A percentile compares a stretch with the other conserved stretches of the same genome.
These are phyloP conservation scores for Vitis hybrid DNA, from an alignment of 177 flowering plant genomes.

Conservation along the genomic window DNA sequence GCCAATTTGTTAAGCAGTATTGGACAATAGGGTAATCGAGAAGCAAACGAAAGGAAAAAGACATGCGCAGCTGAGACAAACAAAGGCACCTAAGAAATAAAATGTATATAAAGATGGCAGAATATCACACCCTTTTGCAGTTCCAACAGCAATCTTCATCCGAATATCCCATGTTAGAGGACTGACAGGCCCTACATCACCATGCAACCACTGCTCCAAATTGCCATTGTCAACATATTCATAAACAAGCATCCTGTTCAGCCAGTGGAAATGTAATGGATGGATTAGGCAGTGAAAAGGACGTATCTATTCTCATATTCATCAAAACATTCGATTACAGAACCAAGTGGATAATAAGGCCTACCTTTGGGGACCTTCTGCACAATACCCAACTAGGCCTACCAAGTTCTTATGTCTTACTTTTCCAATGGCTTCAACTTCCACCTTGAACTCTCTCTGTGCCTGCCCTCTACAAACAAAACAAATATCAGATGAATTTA, in stretches of 20 bases:
- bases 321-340: not conserved
- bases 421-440: constrained; percentile 97
- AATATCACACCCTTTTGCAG: constrained; percentile 79
- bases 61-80: not conserved
- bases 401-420: constrained; percentile 95
- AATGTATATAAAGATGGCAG: not conserved
- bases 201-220: constrained; percentile 97
- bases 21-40: too few relatives aligned
- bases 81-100: not conserved
- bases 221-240: constrained; percentile 91
- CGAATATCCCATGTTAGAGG: constrained; percentile 90
- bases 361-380: constrained; percentile 78
- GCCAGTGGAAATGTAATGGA: not conserved
- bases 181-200: constrained; percentile 76
- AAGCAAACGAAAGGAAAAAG: not conserved
- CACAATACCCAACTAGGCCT: constrained; percentile 81
- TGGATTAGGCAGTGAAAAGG: not conserved
- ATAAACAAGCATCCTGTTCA: constrained; percentile 74
- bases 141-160: constrained; percentile 86
- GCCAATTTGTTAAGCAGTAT: too few relatives aligned
- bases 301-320: not conserved
- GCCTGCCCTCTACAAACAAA: constrained; percentile 79
- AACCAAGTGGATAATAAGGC: not conserved
- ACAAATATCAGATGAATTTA: constrained; percentile 1
- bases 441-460: constrained; percentile 89